phyloP scores from a whole-genome alignment of 2,329 filamentous ascomycete genomes.

The Colletotrichum sp. region DNA sequence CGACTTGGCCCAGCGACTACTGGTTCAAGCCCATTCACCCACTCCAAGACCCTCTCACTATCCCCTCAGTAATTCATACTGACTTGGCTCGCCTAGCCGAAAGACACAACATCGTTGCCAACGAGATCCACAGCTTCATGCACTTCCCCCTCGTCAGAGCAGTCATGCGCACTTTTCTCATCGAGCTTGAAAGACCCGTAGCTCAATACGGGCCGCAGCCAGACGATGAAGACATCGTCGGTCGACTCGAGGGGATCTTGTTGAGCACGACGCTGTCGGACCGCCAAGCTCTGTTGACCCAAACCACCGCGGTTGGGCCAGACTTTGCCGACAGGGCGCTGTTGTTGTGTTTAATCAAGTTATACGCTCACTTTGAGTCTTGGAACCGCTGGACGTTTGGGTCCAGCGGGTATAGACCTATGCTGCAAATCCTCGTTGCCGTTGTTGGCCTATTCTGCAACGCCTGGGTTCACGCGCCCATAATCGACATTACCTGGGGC shows the following conservation, averaged over 20 bases:
- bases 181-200: conserved; percentile 10
- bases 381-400: not conserved
- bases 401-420: not conserved
- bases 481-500: not conserved
- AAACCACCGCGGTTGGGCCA: not conserved
- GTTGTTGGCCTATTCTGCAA: conserved; percentile 14
- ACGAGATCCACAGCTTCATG: conserved; percentile 13
- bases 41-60: not conserved
- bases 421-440: not conserved
- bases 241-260: not conserved
- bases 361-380: not conserved
- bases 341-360: not conserved
- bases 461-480: conserved; percentile 5
- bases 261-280: not conserved
- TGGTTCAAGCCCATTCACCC: not conserved
- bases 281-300: not conserved
- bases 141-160: conserved; percentile 2
- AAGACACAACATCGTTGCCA: not conserved
- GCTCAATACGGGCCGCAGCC: not conserved
- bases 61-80: not conserved
- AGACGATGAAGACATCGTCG: not conserved
- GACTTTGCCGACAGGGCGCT: conserved; percentile 4
- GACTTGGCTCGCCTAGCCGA: not conserved
- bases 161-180: conserved; percentile 8
- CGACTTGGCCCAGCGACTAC: conserved; percentile 7